These are phyloP conservation scores for Pythium periplocum DNA, from an alignment of 352 stramenopile species.

Conservation along the genomic window DNA sequence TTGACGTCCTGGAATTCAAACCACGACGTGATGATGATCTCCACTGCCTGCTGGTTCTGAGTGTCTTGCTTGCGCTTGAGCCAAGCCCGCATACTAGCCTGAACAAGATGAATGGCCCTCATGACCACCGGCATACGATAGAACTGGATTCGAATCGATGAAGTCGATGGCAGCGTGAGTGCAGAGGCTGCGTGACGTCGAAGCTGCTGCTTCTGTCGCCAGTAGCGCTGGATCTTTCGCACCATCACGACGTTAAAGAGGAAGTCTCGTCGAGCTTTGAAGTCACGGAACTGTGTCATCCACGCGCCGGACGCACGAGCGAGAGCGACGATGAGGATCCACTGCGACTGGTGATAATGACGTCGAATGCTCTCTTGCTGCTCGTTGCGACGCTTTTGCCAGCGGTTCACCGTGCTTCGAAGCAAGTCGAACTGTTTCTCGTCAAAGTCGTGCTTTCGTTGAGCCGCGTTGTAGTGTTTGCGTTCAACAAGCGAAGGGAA, in stretches of 20 bases:
- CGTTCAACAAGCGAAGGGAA: conserved; percentile 52
- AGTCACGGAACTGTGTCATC: conserved; percentile 36
- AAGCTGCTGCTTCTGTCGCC: conserved; percentile 28
- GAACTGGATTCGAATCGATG: conserved; percentile 31
- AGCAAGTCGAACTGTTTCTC: conserved; percentile 31
- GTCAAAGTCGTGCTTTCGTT: conserved; percentile 54
- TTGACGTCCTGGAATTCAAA: conserved; percentile 82
- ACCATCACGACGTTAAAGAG: conserved; percentile 41
- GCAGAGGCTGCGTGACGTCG: conserved; percentile 20
- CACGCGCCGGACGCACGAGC: conserved; percentile 29
- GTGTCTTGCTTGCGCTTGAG: conserved; percentile 20
- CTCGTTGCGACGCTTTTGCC: conserved; percentile 39
- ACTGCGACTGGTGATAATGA: conserved; percentile 47
- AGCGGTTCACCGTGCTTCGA: conserved; percentile 35
- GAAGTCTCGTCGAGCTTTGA: conserved; percentile 29
- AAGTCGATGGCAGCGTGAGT: conserved; percentile 16
- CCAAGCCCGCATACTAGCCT: conserved; percentile 39
- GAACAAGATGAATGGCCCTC: conserved; percentile 33
- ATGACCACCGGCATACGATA: conserved; percentile 47
- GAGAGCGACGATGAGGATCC: conserved; percentile 43
- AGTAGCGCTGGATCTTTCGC: conserved; percentile 49
- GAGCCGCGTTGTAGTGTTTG: conserved; percentile 33
- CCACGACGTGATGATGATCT: conserved; percentile 67
- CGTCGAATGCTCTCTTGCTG: conserved; percentile 25
- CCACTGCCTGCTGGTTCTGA: conserved; percentile 20